Evolutionary conservation across 169 alveolate genomes (phyloP), one percentile per base, ranked within the genome.

Genomic region (Eimeria sp.): DNA sequence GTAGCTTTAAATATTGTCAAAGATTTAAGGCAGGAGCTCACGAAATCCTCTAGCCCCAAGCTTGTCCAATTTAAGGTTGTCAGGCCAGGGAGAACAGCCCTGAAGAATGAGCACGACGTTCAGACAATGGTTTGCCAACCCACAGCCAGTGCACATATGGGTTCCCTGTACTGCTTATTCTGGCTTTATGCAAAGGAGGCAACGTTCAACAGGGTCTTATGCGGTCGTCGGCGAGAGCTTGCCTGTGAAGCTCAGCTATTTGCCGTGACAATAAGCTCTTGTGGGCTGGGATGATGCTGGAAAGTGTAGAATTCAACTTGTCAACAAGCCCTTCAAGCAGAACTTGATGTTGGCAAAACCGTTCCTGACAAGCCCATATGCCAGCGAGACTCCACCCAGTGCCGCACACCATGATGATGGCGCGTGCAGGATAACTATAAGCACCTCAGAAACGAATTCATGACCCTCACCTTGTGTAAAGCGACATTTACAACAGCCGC

Each of bases 51-150:
- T 82, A 98, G 98, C 49, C 99, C 99, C 70, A 99, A 98, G 57
- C 99, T 98, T 96, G 98, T 98, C 99, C 99, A 98, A 95, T 99
- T 99, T 80, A 98, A 98, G 83, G 99, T 98, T 91, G 97, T 96
- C 57, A 98, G 93, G 5, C 99, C 99, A 20, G 99, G 99, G 73
- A 98, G 99, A 90, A 98, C 89, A 49, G 89, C 94, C 40, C 97
- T 92, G 95, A 58, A 47, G 67, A 40, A 49, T 10, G 27, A 18
- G 13, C 70, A 80, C 25, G 63, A 25, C 11, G 76, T 14, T 18
- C 51, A 57, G 16, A 14, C 0, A 51, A 40, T 78, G 25, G 89
- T 22, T 73, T 51, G 40, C 7, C 3, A 73, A 30, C 4, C 9
- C 27, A 5, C 83, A 73, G 54, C 51, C 9, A 40, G 54, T 4